These are phyloP conservation scores for Penicillium oxalicum DNA, from an alignment of 2,329 filamentous ascomycete species.

Conservation along the genomic window DNA sequence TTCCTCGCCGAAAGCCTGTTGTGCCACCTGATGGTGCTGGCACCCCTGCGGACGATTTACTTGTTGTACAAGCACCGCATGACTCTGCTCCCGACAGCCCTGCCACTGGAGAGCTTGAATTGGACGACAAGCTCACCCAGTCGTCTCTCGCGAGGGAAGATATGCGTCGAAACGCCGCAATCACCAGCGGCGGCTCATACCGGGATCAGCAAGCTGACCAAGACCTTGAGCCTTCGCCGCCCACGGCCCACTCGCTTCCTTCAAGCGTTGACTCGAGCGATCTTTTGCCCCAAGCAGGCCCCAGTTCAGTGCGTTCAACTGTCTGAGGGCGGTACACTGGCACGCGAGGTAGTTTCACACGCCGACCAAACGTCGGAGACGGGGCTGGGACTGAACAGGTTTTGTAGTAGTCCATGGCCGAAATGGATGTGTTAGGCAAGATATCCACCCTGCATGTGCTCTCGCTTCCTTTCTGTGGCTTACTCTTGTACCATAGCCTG, in stretches of 20 bases:
- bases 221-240: slow-evolving; percentile 1
- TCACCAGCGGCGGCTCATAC: neutral
- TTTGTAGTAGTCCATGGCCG: neutral
- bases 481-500: no score
- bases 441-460: no score
- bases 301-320: no score
- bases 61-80: slow-evolving; percentile 60
- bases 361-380: no score
- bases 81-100: slow-evolving; percentile 51
- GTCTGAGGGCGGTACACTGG: no score
- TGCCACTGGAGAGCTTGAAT: slow-evolving; percentile 18
- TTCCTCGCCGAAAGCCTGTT: slow-evolving; percentile 45
- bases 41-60: slow-evolving; percentile 45
- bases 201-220: slow-evolving; percentile 3
- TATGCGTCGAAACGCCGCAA: slow-evolving; percentile 3
- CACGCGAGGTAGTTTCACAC: no score
- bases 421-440: neutral
- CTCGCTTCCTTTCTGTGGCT: no score
- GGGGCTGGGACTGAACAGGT: no score
- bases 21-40: slow-evolving; percentile 29
- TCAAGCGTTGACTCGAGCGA: slow-evolving; percentile 1
- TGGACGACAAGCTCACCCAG: slow-evolving; percentile 6
- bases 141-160: slow-evolving; percentile 6
- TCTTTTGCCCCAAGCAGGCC: neutral
- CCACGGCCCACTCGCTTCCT: slow-evolving; percentile 7